Evolutionary conservation across 306 rosid species (phyloP), one percentile per base, ranked within the genome.

Genomic region (Fragaria ananassa): DNA sequence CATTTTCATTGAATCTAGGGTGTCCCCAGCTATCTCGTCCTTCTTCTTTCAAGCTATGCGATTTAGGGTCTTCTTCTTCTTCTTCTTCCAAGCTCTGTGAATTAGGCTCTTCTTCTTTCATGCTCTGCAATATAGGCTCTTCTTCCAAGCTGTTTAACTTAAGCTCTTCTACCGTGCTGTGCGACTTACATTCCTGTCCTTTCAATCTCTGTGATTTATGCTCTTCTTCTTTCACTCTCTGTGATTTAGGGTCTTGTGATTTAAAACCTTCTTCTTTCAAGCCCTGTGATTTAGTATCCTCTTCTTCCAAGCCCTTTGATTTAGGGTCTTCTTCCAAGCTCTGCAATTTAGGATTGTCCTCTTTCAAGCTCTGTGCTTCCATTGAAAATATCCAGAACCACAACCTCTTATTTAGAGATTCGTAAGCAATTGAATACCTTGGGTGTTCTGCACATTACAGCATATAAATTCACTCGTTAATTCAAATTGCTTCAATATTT

Each of bases 61-160:
- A 1, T 29, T 39, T 18, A 11, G 25, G 53, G 14, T 53, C 69
- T 46, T 46, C 46, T 31, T 50, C 69, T 46, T 46, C 46, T 31
- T 50, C 29, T 76, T 80, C 82, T 66, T 84, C 85, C 83, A 81
- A 53, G 77, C 15, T 74, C 74, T 5, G 27, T 4, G n/a, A 3
- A n/a, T 39, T 11, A 23, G 25, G 53, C 14, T 53, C 69, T 46
- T 81, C 79, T 69, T 76, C 80, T 77, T 82, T 86, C 82, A 81
- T 61, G 68, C 34, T 76, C 42, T 60, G 71, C 5, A 3, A 64
- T 60, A 29, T 51, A 53, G 15, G 13, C 0, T 47, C 74, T 37
- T 41, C 68, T 31, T 62, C 83, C 83, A 81, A 54, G 39, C 76
- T 37, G 21, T 21, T 45, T 8, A 17, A 11, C 58, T 35, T 49